Conservation (phyloP, 805 yeast species). For the Maudiozyma serrabonitensis region DNA sequence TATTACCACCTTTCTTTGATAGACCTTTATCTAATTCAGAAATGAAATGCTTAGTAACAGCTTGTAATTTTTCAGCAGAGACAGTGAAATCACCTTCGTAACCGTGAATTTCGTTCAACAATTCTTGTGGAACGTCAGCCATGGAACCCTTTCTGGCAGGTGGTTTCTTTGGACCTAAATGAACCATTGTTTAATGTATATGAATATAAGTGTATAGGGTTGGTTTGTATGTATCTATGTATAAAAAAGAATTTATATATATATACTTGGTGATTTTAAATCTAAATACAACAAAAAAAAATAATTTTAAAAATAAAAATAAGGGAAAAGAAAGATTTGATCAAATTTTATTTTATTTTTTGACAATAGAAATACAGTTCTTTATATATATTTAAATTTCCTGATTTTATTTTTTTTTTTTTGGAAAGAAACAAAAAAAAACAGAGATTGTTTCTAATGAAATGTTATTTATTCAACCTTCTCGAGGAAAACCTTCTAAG, state of each 20-base stretch:
- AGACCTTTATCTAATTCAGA: conserved; percentile 75
- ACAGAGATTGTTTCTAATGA: no score
- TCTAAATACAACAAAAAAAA: neutral
- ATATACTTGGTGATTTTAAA: neutral
- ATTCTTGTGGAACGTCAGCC: conserved; percentile 57
- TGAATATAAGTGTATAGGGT: neutral
- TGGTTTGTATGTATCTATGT: neutral
- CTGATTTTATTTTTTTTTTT: no score
- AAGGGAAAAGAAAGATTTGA: neutral
- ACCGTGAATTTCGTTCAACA: conserved; percentile 47
- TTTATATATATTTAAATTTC: no score
- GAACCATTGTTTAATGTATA: conserved; percentile 47
- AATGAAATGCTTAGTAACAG: conserved; percentile 67
- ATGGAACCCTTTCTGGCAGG: conserved; percentile 65
- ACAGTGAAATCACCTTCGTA: conserved; percentile 58
- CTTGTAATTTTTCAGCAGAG: conserved; percentile 46
- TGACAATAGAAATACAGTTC: no score
- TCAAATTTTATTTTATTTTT: no score
- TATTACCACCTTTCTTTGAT: conserved; percentile 65
- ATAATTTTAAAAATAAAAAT: neutral
- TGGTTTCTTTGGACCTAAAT: conserved; percentile 75
- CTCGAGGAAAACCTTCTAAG: no score
- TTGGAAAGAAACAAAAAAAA: no score
- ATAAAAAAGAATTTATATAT: neutral
- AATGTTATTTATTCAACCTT: no score